Evolutionary conservation across 192 early-diverging fungal genomes (phyloP), one percentile per base, ranked within the genome.

Genomic region (Kappamyces sp.): DNA sequence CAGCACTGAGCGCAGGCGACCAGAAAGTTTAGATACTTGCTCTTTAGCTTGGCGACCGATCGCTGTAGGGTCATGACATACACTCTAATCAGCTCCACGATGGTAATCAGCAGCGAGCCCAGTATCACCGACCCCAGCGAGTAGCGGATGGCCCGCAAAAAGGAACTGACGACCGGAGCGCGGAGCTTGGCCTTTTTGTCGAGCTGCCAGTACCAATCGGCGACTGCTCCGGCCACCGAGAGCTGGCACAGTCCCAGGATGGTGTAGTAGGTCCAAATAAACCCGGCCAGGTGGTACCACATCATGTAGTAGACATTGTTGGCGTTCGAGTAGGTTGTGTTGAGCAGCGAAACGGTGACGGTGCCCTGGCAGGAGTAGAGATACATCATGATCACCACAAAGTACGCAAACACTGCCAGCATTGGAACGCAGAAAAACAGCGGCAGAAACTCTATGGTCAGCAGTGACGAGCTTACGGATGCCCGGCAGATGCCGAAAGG

Each of bases 41-140:
- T 70, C 34, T 68, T 66, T 9, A 51, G 57, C 9, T 40, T 57
- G 23, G 66, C 63, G 7, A 69, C 62, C 48, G 71, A 36, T 2
- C 69, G 49, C 51, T 70, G 63, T 3, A 69, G n/a, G 4, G 74
- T 43, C 49, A 63, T 40, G 31, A 83, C 49, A 13, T 78, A 23
- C 5, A 77, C 9, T 5, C 78, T 60, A 48, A 78, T 64, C 33
- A 78, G 42, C 58, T 80, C 73, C 2, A 75, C 73, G 47, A 81
- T 64, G 33, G 77, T 75, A 43, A 83, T 74, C 35, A 81, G 43
- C n/a, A 80, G 44, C 31, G 75, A 73, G n/a, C 80, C 80, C 2
- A 83, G 41, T 12, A 68, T 67, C 8, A 83, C 59, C 6, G 72
- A 73, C 4, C 80, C 80, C n/a, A 83, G 69, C 59, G 78, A 75